Percentiles rank a stretch among this genome's conserved stretches.
Evolutionary conservation across 2,329 filamentous ascomycete species (phyloP).

Genomic region (Calonectria honghensis): DNA sequence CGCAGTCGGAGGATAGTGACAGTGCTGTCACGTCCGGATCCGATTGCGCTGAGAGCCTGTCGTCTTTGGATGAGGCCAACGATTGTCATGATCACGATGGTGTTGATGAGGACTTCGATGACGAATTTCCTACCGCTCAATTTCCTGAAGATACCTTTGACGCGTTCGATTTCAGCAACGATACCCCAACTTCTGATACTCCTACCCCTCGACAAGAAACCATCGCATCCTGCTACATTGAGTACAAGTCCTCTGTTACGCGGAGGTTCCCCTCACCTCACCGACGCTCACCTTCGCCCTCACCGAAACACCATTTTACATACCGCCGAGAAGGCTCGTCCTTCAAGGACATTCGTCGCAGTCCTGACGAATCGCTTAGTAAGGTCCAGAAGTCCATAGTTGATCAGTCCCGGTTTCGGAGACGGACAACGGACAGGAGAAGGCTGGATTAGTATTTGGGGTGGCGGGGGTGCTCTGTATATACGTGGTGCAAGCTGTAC

Average conservation of each 20-base stretch:
- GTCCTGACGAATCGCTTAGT: slow-evolving; percentile 67
- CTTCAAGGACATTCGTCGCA: slow-evolving; percentile 62
- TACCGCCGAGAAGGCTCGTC: slow-evolving; percentile 53
- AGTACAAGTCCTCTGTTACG: slow-evolving; percentile 58
- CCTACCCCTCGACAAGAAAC: slow-evolving; percentile 65
- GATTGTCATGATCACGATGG: slow-evolving; percentile 57
- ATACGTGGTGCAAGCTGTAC: slow-evolving; percentile 63
- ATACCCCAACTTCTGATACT: slow-evolving; percentile 65
- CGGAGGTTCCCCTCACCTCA: slow-evolving; percentile 59
- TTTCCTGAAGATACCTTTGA: slow-evolving; percentile 63
- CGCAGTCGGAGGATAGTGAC: slow-evolving; percentile 67
- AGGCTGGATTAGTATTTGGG: slow-evolving; percentile 62
- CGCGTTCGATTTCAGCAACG: slow-evolving; percentile 57
- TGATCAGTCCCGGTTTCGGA: slow-evolving; percentile 60
- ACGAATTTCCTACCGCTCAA: slow-evolving; percentile 63
- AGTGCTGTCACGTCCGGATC: slow-evolving; percentile 67
- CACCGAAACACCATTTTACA: slow-evolving; percentile 59
- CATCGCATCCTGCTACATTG: slow-evolving; percentile 60
- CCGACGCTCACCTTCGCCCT: slow-evolving; percentile 59
- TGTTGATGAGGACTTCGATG: slow-evolving; percentile 59
- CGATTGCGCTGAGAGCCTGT: slow-evolving; percentile 65
- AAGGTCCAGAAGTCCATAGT: slow-evolving; percentile 69
- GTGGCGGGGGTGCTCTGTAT: slow-evolving; percentile 61
- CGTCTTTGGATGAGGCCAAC: slow-evolving; percentile 58
- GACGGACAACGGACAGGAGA: slow-evolving; percentile 64